Evolutionary conservation across 1,284 basidiomycete genomes (phyloP).

Genomic region (Fomitiporia mediterranea): DNA sequence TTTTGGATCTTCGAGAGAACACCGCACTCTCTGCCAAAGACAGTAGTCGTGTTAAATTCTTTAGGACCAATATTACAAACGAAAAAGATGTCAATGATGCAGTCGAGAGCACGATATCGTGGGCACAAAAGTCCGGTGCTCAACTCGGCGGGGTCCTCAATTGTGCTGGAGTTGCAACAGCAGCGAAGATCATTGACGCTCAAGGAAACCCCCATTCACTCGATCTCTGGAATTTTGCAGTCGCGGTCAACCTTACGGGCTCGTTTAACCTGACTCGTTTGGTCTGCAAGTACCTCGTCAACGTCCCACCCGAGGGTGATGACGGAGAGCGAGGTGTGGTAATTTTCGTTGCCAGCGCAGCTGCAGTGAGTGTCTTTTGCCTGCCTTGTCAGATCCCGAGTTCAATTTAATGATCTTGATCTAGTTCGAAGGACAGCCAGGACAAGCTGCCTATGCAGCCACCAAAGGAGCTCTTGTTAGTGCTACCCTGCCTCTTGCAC

Average conservation of each 20-base stretch:
- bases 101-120: slow-evolving; percentile 30
- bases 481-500: slow-evolving; percentile 52
- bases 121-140: slow-evolving; percentile 40
- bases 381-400: background rate
- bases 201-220: slow-evolving; percentile 42
- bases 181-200: slow-evolving; percentile 39
- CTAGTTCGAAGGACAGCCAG: slow-evolving; percentile 45
- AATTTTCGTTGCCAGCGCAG: slow-evolving; percentile 49
- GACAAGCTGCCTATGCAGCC: slow-evolving; percentile 49
- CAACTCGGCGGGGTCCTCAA: slow-evolving; percentile 50
- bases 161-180: slow-evolving; percentile 45
- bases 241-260: slow-evolving; percentile 49
- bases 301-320: slow-evolving; percentile 39
- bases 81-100: slow-evolving; percentile 20
- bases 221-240: slow-evolving; percentile 46
- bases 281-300: slow-evolving; percentile 43
- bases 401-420: background rate
- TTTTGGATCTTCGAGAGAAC: slow-evolving; percentile 41
- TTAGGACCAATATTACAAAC: slow-evolving; percentile 31
- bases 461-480: slow-evolving; percentile 50
- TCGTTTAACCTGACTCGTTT: slow-evolving; percentile 52
- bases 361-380: slow-evolving; percentile 40
- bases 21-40: slow-evolving; percentile 28
- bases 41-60: slow-evolving; percentile 36
- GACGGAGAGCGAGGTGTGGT: slow-evolving; percentile 53